phyloP scores from a whole-genome alignment of 805 yeast species.

The Ogataea paraovalis region DNA sequence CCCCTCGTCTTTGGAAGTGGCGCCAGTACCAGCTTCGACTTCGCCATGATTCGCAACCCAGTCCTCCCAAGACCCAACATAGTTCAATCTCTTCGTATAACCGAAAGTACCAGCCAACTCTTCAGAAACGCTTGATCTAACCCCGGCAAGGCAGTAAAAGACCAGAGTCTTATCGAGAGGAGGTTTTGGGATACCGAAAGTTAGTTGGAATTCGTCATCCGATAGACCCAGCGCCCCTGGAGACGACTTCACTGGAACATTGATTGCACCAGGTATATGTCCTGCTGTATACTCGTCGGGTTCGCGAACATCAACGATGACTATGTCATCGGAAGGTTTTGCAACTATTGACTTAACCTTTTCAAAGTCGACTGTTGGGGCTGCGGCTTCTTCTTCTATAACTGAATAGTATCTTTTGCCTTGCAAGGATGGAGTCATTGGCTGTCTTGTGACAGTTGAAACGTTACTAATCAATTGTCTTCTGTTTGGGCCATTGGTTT shows the following conservation, averaged over 20 bases:
- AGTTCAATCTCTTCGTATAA: constrained; percentile 77
- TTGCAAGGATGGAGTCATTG: neutral
- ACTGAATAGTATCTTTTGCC: constrained; percentile 20
- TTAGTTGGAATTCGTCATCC: constrained; percentile 73
- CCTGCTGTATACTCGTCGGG: constrained; percentile 74
- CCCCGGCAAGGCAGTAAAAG: constrained; percentile 91
- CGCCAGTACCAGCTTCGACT: constrained; percentile 15
- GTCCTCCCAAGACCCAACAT: constrained; percentile 82
- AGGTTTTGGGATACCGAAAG: constrained; percentile 84
- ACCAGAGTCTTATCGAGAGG: constrained; percentile 63
- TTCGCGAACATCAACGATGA: constrained; percentile 88
- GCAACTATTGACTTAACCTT: constrained; percentile 39
- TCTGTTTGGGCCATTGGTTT: no score
- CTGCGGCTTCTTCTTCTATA: constrained; percentile 29
- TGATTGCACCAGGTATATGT: constrained; percentile 77
- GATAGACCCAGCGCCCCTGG: constrained; percentile 88
- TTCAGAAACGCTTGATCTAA: constrained; percentile 86
- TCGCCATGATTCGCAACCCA: constrained; percentile 55
- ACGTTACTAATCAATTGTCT: no score
- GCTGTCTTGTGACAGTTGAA: neutral
- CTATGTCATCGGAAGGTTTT: constrained; percentile 38
- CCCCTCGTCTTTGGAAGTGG: constrained; percentile 1
- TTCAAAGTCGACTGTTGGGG: constrained; percentile 28
- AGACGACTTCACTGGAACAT: constrained; percentile 83
- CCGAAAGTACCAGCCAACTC: constrained; percentile 90